Conservation (phyloP, 2,329 filamentous ascomycete genomes). For the Aaosphaeria arxii region DNA sequence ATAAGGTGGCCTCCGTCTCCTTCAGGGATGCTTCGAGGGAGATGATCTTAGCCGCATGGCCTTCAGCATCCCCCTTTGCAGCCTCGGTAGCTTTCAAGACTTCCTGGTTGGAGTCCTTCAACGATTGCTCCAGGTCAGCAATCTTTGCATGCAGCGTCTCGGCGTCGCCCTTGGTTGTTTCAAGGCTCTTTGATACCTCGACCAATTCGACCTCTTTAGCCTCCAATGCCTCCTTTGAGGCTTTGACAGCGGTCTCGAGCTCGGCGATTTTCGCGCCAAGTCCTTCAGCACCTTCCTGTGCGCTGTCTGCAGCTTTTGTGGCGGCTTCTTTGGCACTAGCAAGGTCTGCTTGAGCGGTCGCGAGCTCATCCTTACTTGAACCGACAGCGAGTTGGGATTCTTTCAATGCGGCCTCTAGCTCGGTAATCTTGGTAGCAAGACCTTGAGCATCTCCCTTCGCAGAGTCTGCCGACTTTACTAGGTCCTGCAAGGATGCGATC, state of each 20-base stretch:
- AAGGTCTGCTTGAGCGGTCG: not conserved
- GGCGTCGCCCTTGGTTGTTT: not conserved
- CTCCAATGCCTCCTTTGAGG: not conserved
- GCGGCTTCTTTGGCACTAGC: not conserved
- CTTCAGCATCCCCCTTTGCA: not conserved
- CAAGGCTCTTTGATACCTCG: not conserved
- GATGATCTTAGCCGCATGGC: not conserved
- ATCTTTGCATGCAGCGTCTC: not conserved
- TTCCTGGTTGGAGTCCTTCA: not conserved
- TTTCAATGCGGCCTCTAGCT: not conserved
- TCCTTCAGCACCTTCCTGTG: not conserved
- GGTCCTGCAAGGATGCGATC: not conserved
- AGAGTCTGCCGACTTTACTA: constrained; percentile 1
- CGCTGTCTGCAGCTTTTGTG: too few relatives aligned
- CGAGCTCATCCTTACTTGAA: not conserved
- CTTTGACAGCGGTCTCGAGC: not conserved
- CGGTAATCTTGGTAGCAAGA: not conserved
- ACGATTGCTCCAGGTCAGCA: not conserved
- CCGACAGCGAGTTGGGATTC: not conserved
- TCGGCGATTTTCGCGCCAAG: constrained; percentile 18
- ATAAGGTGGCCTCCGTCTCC: not conserved
- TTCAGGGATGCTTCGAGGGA: not conserved
- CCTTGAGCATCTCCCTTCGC: constrained; percentile 1
- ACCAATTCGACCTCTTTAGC: not conserved
- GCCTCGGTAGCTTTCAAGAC: not conserved